Base-by-base conservation (phyloP, 139 green algal genomes). In the Limnomonas spitsbergensis region DNA sequence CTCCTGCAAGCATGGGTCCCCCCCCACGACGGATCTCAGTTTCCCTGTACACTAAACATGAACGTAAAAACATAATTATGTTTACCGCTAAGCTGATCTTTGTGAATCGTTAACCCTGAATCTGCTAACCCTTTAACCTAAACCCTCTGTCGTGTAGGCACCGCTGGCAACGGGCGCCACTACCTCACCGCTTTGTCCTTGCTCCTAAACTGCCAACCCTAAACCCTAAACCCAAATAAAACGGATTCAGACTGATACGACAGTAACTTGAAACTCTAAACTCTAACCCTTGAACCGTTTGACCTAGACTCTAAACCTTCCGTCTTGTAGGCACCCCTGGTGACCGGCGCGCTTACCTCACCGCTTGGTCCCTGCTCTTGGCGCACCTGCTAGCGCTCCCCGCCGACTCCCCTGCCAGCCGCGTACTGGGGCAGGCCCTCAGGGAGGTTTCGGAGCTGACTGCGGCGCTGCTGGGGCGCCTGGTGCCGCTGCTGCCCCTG, bases 281-380 rank as follows among this genome's bases (percentile, higher is more conserved):
- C 47, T 20, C 47, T 20, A 61, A 61, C 20, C 47, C 20, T 61
- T 61, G 14, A 61, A 20, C 14, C 14, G 14, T 61, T 20, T 61
- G 14, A 29, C 47, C 14, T 20, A 61, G 47, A 14, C 47, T 61
- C 47, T 61, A n/a, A n/a, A n/a, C n/a, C n/a, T n/a, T n/a, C n/a
- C n/a, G n/a, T n/a, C n/a, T n/a, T n/a, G n/a, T n/a, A 47, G 2
- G 35, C 36, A 38, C 66, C 1, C 26, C 31, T 34, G 29, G 27
- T 24, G 9, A 36, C 9, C 26, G 9, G 29, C 52, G 47, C 2
- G 38, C 36, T 1, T 81, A 83, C 42, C 69, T 90, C 61, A 66
- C 81, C 52, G 79, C 83, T 40, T 91, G 87, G 87, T 38, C 78
- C 40, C 82, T 91, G 72, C 82, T 91, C 75, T 82, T 91, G 39